Conservation (phyloP, 805 yeast species). For the Candida methanosorbosa region DNA sequence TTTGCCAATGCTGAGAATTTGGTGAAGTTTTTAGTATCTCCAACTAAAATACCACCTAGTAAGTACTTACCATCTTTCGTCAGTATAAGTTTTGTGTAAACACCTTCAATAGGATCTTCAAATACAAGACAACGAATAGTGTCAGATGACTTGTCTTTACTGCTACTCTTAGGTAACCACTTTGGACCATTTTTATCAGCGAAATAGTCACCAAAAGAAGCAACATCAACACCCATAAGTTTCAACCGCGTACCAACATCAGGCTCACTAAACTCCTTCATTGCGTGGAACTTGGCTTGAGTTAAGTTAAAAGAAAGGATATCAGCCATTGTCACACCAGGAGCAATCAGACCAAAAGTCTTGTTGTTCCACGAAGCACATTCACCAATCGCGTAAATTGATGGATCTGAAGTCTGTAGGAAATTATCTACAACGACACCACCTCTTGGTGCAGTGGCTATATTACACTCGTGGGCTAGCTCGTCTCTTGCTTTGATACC, state of each 20-base stretch:
- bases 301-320: conserved; percentile 25
- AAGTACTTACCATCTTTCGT: conserved; percentile 26
- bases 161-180: conserved; percentile 21
- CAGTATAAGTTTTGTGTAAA: conserved; percentile 24
- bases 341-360: conserved; percentile 29
- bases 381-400: conserved; percentile 26
- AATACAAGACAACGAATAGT: conserved; percentile 18
- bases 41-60: conserved; percentile 29
- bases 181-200: conserved; percentile 27
- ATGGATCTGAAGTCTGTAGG: conserved; percentile 19
- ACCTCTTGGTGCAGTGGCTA: conserved; percentile 18
- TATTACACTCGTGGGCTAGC: conserved; percentile 17
- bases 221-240: conserved; percentile 30
- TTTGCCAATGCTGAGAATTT: conserved; percentile 22
- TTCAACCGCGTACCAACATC: conserved; percentile 27
- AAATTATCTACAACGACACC: conserved; percentile 22
- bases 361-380: conserved; percentile 28
- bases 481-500: conserved; percentile 29
- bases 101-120: conserved; percentile 26
- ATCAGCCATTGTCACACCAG: conserved; percentile 31
- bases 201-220: conserved; percentile 30
- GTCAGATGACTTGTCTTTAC: conserved; percentile 10
- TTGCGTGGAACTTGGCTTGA: conserved; percentile 24
- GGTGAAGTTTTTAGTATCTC: conserved; percentile 24
- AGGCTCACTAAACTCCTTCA: conserved; percentile 22